A percentile compares a stretch with the other conserved stretches of the same genome.
Conservation (phyloP, 345 rosid species). For the Camelina hispida region DNA sequence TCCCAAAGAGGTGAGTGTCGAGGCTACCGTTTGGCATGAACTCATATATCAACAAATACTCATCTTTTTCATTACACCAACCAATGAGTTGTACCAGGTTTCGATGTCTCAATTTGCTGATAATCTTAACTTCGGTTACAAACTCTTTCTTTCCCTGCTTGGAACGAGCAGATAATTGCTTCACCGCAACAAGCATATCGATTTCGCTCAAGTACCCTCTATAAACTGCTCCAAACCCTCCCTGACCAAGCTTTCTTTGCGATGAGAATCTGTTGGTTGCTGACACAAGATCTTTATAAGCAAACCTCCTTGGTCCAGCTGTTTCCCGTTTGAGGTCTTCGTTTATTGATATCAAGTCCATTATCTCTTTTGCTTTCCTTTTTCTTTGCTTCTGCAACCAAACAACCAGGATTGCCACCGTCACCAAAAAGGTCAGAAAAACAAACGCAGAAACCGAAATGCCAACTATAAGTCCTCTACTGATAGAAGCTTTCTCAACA, state of each 20-base stretch:
- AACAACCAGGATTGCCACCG: background rate
- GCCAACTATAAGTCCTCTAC: slow-evolving; percentile 7
- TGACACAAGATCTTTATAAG: slow-evolving; percentile 41
- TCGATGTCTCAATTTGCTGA: slow-evolving; percentile 49
- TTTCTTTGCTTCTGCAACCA: slow-evolving; percentile 25
- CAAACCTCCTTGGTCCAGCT: slow-evolving; percentile 49
- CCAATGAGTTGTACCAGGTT: slow-evolving; percentile 53
- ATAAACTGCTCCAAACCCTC: slow-evolving; percentile 46
- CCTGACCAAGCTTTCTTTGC: slow-evolving; percentile 50
- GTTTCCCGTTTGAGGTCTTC: slow-evolving; percentile 51
- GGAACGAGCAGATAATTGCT: slow-evolving; percentile 48
- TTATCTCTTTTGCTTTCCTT: background rate
- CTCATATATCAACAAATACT: slow-evolving; percentile 49
- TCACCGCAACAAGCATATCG: slow-evolving; percentile 48
- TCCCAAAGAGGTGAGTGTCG: slow-evolving; percentile 46
- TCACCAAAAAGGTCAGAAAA: background rate
- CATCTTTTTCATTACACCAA: slow-evolving; percentile 53
- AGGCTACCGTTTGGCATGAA: slow-evolving; percentile 51
- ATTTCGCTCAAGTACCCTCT: slow-evolving; percentile 43
- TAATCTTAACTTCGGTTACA: slow-evolving; percentile 48
- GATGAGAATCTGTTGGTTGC: slow-evolving; percentile 51
- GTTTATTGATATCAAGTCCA: slow-evolving; percentile 38
- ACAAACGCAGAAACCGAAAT: slow-evolving; percentile 26
- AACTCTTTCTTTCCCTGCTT: slow-evolving; percentile 54
- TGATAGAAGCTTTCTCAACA: background rate